Conservation (phyloP, 306 rosid genomes). For the Albizia julibrissin region DNA sequence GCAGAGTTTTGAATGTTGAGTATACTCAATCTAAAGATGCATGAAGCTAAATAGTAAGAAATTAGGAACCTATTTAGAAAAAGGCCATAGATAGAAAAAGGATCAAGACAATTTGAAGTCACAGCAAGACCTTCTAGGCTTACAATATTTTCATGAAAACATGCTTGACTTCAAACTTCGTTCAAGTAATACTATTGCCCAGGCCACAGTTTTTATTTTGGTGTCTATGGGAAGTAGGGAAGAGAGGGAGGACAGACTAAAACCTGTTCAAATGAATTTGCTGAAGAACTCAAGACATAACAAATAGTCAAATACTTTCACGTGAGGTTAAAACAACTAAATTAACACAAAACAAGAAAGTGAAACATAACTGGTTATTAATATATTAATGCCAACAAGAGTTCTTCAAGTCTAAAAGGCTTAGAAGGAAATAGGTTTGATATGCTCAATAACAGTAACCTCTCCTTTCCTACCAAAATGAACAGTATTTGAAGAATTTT, state of each 20-base stretch:
- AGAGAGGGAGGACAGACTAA: not conserved
- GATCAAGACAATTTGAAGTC: not conserved
- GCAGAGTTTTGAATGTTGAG: not conserved
- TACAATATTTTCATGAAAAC: not conserved
- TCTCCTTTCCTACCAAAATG: not conserved
- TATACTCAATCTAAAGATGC: not conserved
- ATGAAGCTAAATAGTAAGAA: not conserved
- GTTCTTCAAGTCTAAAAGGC: not conserved
- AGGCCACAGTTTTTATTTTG: not conserved
- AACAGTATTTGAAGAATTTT: not conserved
- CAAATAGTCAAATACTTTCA: not conserved
- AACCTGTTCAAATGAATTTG: not conserved
- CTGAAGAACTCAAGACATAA: not conserved
- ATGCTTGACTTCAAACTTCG: not conserved
- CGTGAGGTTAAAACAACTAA: not conserved
- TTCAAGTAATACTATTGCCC: not conserved
- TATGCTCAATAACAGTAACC: not conserved
- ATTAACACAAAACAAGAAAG: not conserved
- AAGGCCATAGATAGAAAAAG: not conserved
- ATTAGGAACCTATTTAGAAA: not conserved
- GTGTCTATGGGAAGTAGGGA: not conserved
- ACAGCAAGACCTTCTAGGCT: not conserved
- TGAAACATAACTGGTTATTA: not conserved
- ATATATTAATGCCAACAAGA: not conserved
- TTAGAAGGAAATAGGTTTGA: not conserved